Evolutionary conservation across 306 rosid genomes (phyloP), one percentile per base, ranked within the genome.

Genomic region (Trichosanthes cucumerina): DNA sequence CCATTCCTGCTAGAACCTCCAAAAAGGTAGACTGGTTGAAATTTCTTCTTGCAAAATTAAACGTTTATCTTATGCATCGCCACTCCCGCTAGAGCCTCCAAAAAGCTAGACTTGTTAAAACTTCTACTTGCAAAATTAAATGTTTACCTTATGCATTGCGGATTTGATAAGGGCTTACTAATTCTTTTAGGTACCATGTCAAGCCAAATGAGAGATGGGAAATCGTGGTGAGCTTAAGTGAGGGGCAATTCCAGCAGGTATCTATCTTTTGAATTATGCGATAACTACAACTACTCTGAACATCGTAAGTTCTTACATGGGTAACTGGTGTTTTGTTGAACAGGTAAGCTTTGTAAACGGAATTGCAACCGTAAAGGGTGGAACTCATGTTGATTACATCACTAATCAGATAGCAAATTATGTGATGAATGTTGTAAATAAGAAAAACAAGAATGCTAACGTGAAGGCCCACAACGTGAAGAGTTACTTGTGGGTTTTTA

Each of bases 161-260:
- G 36, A 24, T 23, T 11, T 53, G 33, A n/a, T 83, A 53, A 6
- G 44, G 15, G 74, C 57, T 73, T 3, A 7, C 52, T 11, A 34
- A 28, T 59, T 57, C 78, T 57, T 28, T 49, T 85, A 93, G 98
- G 86, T 82, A 82, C 63, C 87, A 88, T 34, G 82, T 88, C 60
- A 93, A 87, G 78, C 87, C 87, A 13, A 92, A 91, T 82, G 98
- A 90, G 9, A 90, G 98, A 87, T 93, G 97, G 98, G 97, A 93
- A 83, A 81, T 93, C 23, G 85, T 93, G n/a, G 94, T 85, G 75
- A 90, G 93, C 82, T 82, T 92, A 60, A 91, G 97, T 66, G 98
- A 92, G 31, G 97, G 98, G 34, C 96, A 93, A 68, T 93, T 93
- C 87, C 97, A 93, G 58, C 98, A 92, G 97, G 97, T 92, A 70